Percentiles rank a stretch among this genome's conserved stretches.
These are phyloP conservation scores for Plasmopara halstedii DNA, from an alignment of 352 stramenopile species.

Conservation along the genomic window DNA sequence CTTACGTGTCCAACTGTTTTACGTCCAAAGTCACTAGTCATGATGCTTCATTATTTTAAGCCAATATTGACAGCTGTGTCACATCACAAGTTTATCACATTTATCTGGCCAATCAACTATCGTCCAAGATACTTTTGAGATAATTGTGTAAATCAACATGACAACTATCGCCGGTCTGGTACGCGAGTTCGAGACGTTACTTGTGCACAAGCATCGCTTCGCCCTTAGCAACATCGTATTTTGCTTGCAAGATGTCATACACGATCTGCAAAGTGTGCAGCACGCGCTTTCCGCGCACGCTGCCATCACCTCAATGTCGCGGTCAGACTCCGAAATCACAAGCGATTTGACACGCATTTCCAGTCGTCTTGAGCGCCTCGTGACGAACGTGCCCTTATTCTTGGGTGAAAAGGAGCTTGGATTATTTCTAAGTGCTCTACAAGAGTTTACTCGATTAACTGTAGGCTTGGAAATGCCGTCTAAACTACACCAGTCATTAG, in stretches of 20 bases:
- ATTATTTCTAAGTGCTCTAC: conserved; percentile 6
- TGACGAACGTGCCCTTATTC: conserved; percentile 15
- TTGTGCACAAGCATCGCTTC: conserved; percentile 36
- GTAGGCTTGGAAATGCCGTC: conserved; percentile 1
- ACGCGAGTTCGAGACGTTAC: conserved; percentile 37
- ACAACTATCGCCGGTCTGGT: conserved; percentile 3
- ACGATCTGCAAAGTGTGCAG: conserved; percentile 10
- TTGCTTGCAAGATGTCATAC: conserved; percentile 7
- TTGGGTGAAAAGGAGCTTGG: conserved; percentile 8
- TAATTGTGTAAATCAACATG: conserved; percentile 1
- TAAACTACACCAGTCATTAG: conserved; percentile 1
- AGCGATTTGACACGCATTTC: conserved; percentile 2
- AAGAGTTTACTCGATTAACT: conserved; percentile 1
- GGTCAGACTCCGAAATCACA: conserved; percentile 1
- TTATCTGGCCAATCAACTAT: no score
- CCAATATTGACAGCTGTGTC: no score
- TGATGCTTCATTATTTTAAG: no score
- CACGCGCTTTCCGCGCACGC: background rate
- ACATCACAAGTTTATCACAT: no score
- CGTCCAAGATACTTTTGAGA: no score
- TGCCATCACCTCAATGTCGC: background rate
- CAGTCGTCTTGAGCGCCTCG: conserved; percentile 4
- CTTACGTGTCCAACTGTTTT: no score
- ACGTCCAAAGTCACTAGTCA: no score
- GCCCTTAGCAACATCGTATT: conserved; percentile 19